Evolutionary conservation across 495 filamentous ascomycete genomes (phyloP).

Genomic region (Achaetomiella virescens): DNA sequence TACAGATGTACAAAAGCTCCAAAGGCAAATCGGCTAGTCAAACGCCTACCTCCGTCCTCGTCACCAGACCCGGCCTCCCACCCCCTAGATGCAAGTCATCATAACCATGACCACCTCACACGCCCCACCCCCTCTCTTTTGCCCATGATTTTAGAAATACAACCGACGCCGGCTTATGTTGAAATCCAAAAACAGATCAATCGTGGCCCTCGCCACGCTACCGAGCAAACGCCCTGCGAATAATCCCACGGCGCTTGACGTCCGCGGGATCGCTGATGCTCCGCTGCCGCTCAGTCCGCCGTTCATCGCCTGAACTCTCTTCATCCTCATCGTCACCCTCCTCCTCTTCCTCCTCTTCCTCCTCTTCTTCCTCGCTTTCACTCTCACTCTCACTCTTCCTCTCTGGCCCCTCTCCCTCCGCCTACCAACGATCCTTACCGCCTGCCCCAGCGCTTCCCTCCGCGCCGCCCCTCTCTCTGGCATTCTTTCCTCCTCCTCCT

Average conservation of each 20-base stretch:
- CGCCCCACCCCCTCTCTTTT: neutral
- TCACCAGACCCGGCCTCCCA: conserved; percentile 1
- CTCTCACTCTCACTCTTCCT: conserved; percentile 20
- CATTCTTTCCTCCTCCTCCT: conserved; percentile 3
- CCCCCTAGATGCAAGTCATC: conserved; percentile 7
- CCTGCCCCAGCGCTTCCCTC: neutral
- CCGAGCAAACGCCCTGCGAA: conserved; percentile 10
- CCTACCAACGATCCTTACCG: neutral
- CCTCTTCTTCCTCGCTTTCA: conserved; percentile 15
- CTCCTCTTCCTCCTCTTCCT: conserved; percentile 12
- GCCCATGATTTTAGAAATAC: neutral
- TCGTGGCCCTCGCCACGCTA: conserved; percentile 1
- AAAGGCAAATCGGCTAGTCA: neutral
- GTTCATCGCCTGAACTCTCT: conserved; percentile 40
- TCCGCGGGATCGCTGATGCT: conserved; percentile 46
- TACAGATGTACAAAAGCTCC: neutral
- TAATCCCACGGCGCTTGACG: conserved; percentile 21
- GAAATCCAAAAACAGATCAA: neutral
- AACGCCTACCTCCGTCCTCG: conserved; percentile 1
- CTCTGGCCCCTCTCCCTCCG: neutral
- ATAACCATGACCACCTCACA: conserved; percentile 1
- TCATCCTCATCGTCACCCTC: conserved; percentile 12
- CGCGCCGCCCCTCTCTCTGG: conserved; percentile 14
- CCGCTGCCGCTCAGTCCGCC: conserved; percentile 45
- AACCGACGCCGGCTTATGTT: neutral